Base-by-base conservation (phyloP, 2,329 filamentous ascomycete species). In the Purpureocillium lavendulum region DNA sequence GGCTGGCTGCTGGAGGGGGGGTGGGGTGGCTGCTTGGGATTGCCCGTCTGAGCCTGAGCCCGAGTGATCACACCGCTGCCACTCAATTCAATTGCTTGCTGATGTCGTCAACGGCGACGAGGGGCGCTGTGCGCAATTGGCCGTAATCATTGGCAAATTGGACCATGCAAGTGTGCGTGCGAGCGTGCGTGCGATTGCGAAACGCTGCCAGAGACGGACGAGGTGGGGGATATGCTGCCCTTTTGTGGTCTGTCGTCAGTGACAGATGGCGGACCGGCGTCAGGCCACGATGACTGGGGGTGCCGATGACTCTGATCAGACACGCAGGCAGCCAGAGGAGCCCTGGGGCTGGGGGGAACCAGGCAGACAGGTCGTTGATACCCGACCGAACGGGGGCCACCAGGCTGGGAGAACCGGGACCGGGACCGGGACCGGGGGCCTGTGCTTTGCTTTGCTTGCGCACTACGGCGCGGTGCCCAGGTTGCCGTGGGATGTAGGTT, bases 41-140 rank as follows among this genome's bases (percentile, higher is more conserved):
- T 26, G 38, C 28, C 29, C 29, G 35, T 36, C 21, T 15, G 24
- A 16, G 36, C 30, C 30, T 24, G 21, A 26, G 14, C 35, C 30
- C 18, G 21, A 26, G 14, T 24, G 30, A 36, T 39, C 11, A 33
- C 39, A 30, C 37, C 35, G 36, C 24, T 14, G 29, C 35, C 35
- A 38, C 21, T 30, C 40, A 40, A 32, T 29, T 17, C 34, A 40
- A 34, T 38, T 26, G 21, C 21, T 10, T 26, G 21, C 21, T 35
- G 37, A 45, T 33, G 35, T 35, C 37, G 40, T 38, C 40, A 42
- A 28, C 18, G 29, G 15, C 26, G n/a, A 36, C 5, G 15, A 24
- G 7, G 10, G 35, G 13, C 15, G 35, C 35, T 24, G 28, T 36
- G 35, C 26, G 36, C 42, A 40, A 38, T 41, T 41, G 37, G 28